A percentile compares a stretch with the other conserved stretches of the same genome.
Conservation (phyloP, 495 filamentous ascomycete genomes). For the Daldinia decipiens region DNA sequence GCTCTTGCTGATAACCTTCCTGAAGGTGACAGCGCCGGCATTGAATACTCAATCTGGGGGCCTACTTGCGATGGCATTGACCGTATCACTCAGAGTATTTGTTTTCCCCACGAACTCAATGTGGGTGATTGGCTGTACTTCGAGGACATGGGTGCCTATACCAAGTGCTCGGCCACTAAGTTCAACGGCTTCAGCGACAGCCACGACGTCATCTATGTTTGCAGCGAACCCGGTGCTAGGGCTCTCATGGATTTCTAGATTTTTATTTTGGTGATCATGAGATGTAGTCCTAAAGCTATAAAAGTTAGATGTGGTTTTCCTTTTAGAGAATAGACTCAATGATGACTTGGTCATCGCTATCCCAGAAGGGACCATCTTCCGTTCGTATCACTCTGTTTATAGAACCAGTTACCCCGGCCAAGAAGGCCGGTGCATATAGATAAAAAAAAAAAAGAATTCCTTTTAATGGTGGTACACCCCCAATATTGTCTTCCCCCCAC, state of each 20-base stretch:
- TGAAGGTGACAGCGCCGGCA: slow-evolving; percentile 47
- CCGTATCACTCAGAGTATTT: slow-evolving; percentile 81
- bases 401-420: slow-evolving; percentile 22
- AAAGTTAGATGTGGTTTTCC: slow-evolving; percentile 7
- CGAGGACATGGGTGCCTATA: slow-evolving; percentile 98
- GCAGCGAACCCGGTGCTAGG: slow-evolving; percentile 86
- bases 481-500: background rate
- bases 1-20: slow-evolving; percentile 50
- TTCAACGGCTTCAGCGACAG: slow-evolving; percentile 98
- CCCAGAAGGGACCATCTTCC: slow-evolving; percentile 24
- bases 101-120: slow-evolving; percentile 76
- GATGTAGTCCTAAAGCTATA: background rate
- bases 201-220: slow-evolving; percentile 93
- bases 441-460: slow-evolving; percentile 23
- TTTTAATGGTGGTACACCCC: slow-evolving; percentile 6
- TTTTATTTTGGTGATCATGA: background rate
- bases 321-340: slow-evolving; percentile 35
- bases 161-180: slow-evolving; percentile 92
- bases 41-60: slow-evolving; percentile 95
- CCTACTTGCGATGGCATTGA: slow-evolving; percentile 98
- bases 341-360: slow-evolving; percentile 14
- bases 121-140: slow-evolving; percentile 99
- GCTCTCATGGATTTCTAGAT: slow-evolving; percentile 69
- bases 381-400: slow-evolving; percentile 30
- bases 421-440: slow-evolving; percentile 21